Evolutionary conservation across 176 grass and related monocot species (phyloP).

Genomic region (Carex kokanica): DNA sequence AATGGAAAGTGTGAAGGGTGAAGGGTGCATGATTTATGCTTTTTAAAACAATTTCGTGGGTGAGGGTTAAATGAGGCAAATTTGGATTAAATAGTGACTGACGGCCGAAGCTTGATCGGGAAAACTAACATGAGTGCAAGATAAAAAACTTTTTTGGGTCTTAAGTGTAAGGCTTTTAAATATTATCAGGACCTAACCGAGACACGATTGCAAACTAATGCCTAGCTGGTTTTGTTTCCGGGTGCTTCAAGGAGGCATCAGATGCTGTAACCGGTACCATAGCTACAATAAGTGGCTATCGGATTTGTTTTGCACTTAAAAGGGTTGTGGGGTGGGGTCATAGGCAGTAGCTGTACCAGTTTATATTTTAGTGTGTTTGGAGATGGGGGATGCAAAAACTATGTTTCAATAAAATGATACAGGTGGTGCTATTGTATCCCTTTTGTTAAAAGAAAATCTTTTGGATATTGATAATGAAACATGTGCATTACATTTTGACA

Average conservation of each 20-base stretch:
- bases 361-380: background rate
- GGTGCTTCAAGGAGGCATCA: too few relatives aligned
- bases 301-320: too few relatives aligned
- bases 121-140: background rate
- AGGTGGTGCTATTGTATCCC: too few relatives aligned
- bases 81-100: background rate
- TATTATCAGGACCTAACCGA: background rate
- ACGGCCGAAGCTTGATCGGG: too few relatives aligned
- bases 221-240: too few relatives aligned
- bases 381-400: too few relatives aligned
- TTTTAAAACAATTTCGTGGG: background rate
- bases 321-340: too few relatives aligned
- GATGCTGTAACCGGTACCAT: too few relatives aligned
- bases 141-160: background rate
- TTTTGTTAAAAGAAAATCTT: background rate
- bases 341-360: too few relatives aligned
- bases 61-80: background rate
- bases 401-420: background rate
- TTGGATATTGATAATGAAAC: background rate
- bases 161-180: background rate
- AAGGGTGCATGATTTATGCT: background rate
- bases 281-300: too few relatives aligned
- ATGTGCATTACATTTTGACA: constrained; percentile 24
- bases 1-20: background rate
- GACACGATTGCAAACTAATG: background rate